Evolutionary conservation across 78 protist species (phyloP).

Genomic region (Bigelowiella natans): DNA sequence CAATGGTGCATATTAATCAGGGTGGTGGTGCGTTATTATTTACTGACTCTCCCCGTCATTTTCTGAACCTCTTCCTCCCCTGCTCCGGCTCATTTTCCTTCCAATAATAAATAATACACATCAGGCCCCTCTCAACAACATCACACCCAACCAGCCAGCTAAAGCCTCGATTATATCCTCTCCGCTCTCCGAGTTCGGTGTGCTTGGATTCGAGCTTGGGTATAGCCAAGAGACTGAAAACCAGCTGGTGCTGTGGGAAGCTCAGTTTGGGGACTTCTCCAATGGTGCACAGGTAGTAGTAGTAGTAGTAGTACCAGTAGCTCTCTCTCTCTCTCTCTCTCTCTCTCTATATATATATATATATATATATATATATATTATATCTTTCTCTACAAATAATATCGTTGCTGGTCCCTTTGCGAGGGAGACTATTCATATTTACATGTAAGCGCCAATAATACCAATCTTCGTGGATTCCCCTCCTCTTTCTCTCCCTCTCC

Average conservation of each 20-base stretch:
- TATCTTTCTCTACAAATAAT: background rate
- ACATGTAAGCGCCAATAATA: background rate
- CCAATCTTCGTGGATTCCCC: background rate
- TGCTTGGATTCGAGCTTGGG: slow-evolving; percentile 84
- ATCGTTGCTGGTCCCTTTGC: background rate
- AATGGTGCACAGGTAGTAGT: slow-evolving; percentile 39
- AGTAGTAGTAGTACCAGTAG: background rate
- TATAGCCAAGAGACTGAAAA: slow-evolving; percentile 44
- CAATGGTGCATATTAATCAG: no score
- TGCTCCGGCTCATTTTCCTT: no score
- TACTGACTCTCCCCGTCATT: no score
- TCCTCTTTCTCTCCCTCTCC: background rate
- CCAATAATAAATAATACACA: no score
- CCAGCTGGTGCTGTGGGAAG: slow-evolving; percentile 87
- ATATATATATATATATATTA: background rate
- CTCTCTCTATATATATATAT: slow-evolving; percentile 3
- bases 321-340: background rate
- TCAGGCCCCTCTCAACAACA: background rate
- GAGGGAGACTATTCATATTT: background rate
- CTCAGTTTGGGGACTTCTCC: slow-evolving; percentile 89
- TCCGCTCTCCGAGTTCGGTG: slow-evolving; percentile 11
- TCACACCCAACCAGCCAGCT: background rate
- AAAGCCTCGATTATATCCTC: background rate
- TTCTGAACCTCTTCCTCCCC: no score
- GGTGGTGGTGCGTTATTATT: no score